These are phyloP conservation scores for Aspergillus neotritici DNA, from an alignment of 2,329 filamentous ascomycete species.

Conservation along the genomic window DNA sequence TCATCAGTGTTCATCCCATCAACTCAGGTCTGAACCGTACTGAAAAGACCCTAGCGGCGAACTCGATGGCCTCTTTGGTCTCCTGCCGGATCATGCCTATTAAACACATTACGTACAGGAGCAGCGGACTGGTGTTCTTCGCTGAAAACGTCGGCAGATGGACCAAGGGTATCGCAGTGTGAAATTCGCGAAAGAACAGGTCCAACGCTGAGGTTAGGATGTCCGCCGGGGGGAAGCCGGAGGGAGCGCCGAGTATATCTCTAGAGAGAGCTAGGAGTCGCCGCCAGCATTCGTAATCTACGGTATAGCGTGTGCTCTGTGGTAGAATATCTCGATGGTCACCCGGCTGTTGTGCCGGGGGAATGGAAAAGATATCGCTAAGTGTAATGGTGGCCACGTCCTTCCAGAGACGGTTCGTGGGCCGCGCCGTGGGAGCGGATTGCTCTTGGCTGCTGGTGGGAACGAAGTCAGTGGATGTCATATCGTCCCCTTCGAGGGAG, in stretches of 20 bases:
- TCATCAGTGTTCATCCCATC: background rate
- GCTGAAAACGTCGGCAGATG: conserved; percentile 51
- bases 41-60: conserved; percentile 45
- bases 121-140: conserved; percentile 41
- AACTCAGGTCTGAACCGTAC: conserved; percentile 14
- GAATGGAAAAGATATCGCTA: conserved; percentile 37
- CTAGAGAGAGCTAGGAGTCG: conserved; percentile 37
- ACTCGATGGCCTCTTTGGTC: conserved; percentile 47
- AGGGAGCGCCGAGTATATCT: conserved; percentile 23
- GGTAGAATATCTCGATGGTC: conserved; percentile 14
- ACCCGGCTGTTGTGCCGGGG: conserved; percentile 16
- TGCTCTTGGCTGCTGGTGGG: conserved; percentile 25
- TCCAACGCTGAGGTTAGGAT: conserved; percentile 51
- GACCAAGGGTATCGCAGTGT: conserved; percentile 49
- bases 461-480: conserved; percentile 15
- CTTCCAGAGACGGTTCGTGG: conserved; percentile 40
- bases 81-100: conserved; percentile 50
- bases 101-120: conserved; percentile 50
- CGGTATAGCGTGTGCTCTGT: conserved; percentile 31
- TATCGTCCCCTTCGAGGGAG: conserved; percentile 30
- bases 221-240: conserved; percentile 46
- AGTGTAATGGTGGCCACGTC: conserved; percentile 32
- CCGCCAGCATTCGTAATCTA: conserved; percentile 40
- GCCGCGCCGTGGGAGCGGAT: conserved; percentile 32
- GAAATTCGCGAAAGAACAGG: conserved; percentile 50